A percentile compares a stretch with the other conserved stretches of the same genome.
These are phyloP conservation scores for Pulveroboletus frians DNA, from an alignment of 768 basidiomycete genomes.

Conservation along the genomic window DNA sequence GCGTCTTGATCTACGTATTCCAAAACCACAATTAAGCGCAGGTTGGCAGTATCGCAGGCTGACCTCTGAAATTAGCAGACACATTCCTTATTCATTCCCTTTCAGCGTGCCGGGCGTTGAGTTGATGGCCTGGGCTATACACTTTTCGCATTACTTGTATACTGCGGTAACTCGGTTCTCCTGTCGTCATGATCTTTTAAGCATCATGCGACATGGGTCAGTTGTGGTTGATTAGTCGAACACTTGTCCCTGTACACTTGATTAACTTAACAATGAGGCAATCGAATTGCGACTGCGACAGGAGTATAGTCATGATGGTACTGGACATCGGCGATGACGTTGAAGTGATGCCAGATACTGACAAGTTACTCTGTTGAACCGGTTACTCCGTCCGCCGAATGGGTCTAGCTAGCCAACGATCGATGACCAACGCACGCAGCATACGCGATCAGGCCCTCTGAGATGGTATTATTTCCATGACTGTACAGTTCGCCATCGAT, in stretches of 20 bases:
- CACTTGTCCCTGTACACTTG: background rate
- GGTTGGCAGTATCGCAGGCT: constrained; percentile 45
- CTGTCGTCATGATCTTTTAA: background rate
- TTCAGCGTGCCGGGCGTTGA: background rate
- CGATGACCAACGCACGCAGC: constrained; percentile 7
- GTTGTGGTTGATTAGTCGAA: background rate
- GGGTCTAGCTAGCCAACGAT: background rate
- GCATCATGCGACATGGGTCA: background rate
- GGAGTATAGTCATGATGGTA: background rate
- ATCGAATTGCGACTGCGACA: background rate
- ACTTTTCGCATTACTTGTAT: background rate
- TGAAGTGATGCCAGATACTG: background rate
- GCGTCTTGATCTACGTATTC: constrained; percentile 35
- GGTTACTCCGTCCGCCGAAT: background rate
- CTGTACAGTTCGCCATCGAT: constrained; percentile 36
- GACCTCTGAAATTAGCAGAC: constrained; percentile 41
- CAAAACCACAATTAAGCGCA: constrained; percentile 41
- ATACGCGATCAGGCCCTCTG: background rate
- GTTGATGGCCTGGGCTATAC: background rate
- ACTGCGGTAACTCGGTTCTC: background rate
- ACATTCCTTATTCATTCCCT: background rate
- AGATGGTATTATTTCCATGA: constrained; percentile 31
- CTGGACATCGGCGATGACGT: background rate
- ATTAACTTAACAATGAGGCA: background rate
- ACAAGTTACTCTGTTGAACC: background rate